These are phyloP conservation scores for Pholiota molesta DNA, from an alignment of 768 basidiomycete genomes.

Conservation along the genomic window DNA sequence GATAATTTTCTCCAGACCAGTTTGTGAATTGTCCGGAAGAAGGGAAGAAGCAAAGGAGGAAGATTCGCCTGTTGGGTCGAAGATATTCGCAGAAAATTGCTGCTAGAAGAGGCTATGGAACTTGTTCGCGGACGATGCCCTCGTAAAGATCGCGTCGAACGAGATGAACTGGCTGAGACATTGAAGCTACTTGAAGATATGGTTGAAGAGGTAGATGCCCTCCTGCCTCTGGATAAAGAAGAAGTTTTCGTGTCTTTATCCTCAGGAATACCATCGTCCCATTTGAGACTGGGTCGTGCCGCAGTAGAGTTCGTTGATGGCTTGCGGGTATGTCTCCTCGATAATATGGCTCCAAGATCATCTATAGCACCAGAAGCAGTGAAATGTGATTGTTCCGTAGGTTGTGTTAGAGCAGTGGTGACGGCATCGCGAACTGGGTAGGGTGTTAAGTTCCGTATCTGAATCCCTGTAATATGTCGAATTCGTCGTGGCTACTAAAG, in stretches of 20 bases:
- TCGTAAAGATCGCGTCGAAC: conserved; percentile 36
- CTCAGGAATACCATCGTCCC: conserved; percentile 46
- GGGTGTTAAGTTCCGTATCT: conserved; percentile 82
- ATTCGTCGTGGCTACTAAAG: conserved; percentile 54
- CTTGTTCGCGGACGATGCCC: conserved; percentile 50
- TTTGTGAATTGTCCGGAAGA: conserved; percentile 66
- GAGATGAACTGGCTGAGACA: conserved; percentile 23
- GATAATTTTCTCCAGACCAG: conserved; percentile 69
- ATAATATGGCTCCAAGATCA: conserved; percentile 66
- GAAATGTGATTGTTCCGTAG: conserved; percentile 64
- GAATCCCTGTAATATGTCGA: conserved; percentile 72
- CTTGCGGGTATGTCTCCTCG: conserved; percentile 61
- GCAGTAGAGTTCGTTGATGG: conserved; percentile 60
- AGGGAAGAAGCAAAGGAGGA: conserved; percentile 27
- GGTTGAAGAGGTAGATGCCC: conserved; percentile 48
- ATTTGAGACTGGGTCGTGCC: conserved; percentile 47
- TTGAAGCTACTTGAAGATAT: conserved; percentile 32
- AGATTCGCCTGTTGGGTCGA: conserved; percentile 13
- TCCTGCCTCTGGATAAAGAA: conserved; percentile 31
- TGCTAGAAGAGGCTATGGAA: conserved; percentile 54
- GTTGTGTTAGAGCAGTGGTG: conserved; percentile 73
- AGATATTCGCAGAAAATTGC: conserved; percentile 28
- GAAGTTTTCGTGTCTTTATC: conserved; percentile 24
- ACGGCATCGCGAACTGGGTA: conserved; percentile 81
- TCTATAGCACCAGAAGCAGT: conserved; percentile 60